These are phyloP conservation scores for Fusarium nelsonii DNA, from an alignment of 2,329 filamentous ascomycete genomes.

Conservation along the genomic window DNA sequence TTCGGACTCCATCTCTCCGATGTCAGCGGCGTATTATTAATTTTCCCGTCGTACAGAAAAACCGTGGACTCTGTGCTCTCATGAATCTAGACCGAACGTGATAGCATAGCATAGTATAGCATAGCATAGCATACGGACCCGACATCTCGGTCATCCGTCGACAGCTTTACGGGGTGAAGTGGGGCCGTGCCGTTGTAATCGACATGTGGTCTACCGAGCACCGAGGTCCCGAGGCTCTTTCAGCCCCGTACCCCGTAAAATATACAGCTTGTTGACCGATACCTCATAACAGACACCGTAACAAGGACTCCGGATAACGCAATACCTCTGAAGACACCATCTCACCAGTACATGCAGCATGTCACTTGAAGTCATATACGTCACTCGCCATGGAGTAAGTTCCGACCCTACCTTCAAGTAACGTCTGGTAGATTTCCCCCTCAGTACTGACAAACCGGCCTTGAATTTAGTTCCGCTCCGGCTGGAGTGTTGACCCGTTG, in stretches of 20 bases:
- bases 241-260: not conserved
- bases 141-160: slow-evolving; percentile 9
- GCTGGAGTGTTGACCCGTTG: slow-evolving; percentile 85
- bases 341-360: slow-evolving; percentile 55
- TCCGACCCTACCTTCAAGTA: slow-evolving; percentile 5
- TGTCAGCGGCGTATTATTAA: slow-evolving; percentile 9
- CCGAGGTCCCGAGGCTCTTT: slow-evolving; percentile 39
- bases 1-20: slow-evolving; percentile 13
- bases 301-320: not conserved
- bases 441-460: slow-evolving; percentile 32
- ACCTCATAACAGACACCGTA: not conserved
- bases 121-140: not conserved
- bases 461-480: slow-evolving; percentile 80
- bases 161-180: slow-evolving; percentile 10
- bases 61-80: not conserved
- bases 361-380: slow-evolving; percentile 78
- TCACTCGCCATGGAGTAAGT: slow-evolving; percentile 81
- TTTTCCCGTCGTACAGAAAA: not conserved
- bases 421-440: not conserved
- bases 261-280: not conserved
- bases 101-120: not conserved
- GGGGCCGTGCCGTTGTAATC: slow-evolving; percentile 24
- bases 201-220: slow-evolving; percentile 34
- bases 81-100: not conserved
- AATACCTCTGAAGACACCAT: not conserved